Conservation (phyloP, 1,139 yeast genomes). For the Insectozyma bohioensis region DNA sequence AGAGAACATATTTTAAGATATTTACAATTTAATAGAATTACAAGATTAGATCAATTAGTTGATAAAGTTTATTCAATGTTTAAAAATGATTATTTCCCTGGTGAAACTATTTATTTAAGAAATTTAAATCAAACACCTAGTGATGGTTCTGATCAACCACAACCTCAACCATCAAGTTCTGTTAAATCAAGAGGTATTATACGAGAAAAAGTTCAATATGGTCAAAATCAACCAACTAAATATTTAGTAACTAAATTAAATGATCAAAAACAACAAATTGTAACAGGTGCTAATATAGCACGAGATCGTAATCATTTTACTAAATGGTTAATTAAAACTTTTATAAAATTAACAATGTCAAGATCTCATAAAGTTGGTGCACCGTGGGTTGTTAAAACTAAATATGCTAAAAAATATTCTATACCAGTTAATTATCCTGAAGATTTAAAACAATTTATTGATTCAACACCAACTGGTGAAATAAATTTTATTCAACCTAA, state of each 20-base stretch:
- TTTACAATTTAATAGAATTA: slow-evolving; percentile 79
- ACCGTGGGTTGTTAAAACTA: slow-evolving; percentile 93
- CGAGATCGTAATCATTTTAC: slow-evolving; percentile 88
- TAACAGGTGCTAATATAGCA: slow-evolving; percentile 69
- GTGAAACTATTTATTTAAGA: slow-evolving; percentile 74
- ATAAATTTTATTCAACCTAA: slow-evolving; percentile 21
- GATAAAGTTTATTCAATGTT: slow-evolving; percentile 78
- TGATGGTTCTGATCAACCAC: slow-evolving; percentile 5
- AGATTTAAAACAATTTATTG: slow-evolving; percentile 44
- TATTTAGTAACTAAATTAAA: slow-evolving; percentile 63
- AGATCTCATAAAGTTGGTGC: slow-evolving; percentile 87
- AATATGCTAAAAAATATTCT: slow-evolving; percentile 62
- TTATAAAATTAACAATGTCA: slow-evolving; percentile 79
- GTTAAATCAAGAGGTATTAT: slow-evolving; percentile 39
- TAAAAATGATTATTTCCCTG: slow-evolving; percentile 86
- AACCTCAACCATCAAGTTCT: slow-evolving; percentile 8
- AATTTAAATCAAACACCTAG: slow-evolving; percentile 24
- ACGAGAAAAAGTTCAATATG: slow-evolving; percentile 48
- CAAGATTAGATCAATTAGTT: slow-evolving; percentile 82
- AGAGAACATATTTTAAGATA: slow-evolving; percentile 87
- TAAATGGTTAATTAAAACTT: slow-evolving; percentile 85
- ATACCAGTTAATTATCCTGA: slow-evolving; percentile 60
- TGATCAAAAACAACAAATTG: slow-evolving; percentile 59
- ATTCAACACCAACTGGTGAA: slow-evolving; percentile 42
- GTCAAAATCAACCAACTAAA: slow-evolving; percentile 56